Percentiles rank a stretch among this genome's conserved stretches.
These are phyloP conservation scores for Solanum pinnatisectum DNA, from an alignment of 257 asterid species.

Conservation along the genomic window DNA sequence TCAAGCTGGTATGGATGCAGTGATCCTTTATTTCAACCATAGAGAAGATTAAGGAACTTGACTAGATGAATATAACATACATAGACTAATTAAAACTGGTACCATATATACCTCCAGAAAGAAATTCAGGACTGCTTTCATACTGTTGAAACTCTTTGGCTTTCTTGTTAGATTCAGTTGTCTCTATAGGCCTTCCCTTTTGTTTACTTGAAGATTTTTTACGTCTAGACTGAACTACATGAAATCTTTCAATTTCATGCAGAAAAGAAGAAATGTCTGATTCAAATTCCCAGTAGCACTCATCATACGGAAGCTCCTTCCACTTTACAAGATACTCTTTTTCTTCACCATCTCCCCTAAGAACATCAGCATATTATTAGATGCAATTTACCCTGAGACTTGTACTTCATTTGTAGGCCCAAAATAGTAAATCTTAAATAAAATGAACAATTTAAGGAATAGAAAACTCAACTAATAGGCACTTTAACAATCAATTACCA, in stretches of 20 bases:
- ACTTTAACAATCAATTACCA: not conserved
- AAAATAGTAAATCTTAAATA: not conserved
- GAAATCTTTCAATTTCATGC: slow-evolving; percentile 67
- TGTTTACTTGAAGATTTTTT: slow-evolving; percentile 47
- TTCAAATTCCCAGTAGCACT: slow-evolving; percentile 91
- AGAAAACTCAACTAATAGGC: not conserved
- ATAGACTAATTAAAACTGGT: not conserved
- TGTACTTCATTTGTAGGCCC: not conserved
- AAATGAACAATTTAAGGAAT: not conserved
- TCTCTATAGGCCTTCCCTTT: slow-evolving; percentile 45
- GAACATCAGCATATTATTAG: not conserved
- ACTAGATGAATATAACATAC: not conserved
- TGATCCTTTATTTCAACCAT: slow-evolving; percentile 45
- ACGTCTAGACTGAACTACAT: slow-evolving; percentile 45
- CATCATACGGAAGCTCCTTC: slow-evolving; percentile 96
- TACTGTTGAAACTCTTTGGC: slow-evolving; percentile 82
- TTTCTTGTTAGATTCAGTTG: slow-evolving; percentile 52
- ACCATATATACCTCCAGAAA: slow-evolving; percentile 61
- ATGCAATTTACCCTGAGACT: not conserved
- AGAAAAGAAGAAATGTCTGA: slow-evolving; percentile 71
- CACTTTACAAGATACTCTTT: slow-evolving; percentile 94
- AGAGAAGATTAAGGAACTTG: not conserved
- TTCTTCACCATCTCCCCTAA: slow-evolving; percentile 55
- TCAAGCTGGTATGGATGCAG: slow-evolving; percentile 98
- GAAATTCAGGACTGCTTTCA: slow-evolving; percentile 85